Evolutionary conservation across 805 yeast genomes (phyloP), one percentile per base, ranked within the genome.

Genomic region (Ogataea degrootiae): DNA sequence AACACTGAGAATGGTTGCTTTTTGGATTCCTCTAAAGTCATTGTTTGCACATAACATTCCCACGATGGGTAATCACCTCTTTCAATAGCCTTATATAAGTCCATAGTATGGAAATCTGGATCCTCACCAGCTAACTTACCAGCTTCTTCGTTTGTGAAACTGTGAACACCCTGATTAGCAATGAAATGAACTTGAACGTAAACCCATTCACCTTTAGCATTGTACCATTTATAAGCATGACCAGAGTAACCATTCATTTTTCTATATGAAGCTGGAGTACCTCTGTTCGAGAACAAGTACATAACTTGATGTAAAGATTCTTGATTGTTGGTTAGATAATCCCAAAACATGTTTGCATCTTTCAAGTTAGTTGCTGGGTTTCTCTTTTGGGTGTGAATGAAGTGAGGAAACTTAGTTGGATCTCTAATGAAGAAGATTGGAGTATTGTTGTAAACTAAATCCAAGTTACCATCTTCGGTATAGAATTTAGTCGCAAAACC

Each of bases 371-470:
- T 85, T 65, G 83, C 79, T 19, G 95, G 94, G 70, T 84, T 77
- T 71, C 95, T 78, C 80, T 87, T 87, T 68, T 88, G 96, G 19
- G 96, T 85, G 69, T 88, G 96, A 62, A 87, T 87, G 62, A 87
- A 87, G 61, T 83, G 87, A 42, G 95, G 94, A 73, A 87, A 88
- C 72, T 88, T 87, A 49, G 83, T 73, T 45, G 92, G 90, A 66
- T 88, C 95, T 71, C 96, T 81, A 54, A 87, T 70, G 71, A 87
- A 87, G 69, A 87, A 87, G 47, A 87, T 77, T 12, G 96, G 96
- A 29, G 94, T 87, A 70, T 87, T 87, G 75, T 86, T 87, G 72
- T 83, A 85, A 23, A 87, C 96, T 72, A 85, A 80, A 70, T 87
- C 96, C 68, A 83, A 75, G 71, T 85, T 83, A 60, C 95, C 94